Percentiles rank a stretch among this genome's conserved stretches.
phyloP scores from a whole-genome alignment of 148 eudicot species.

The Vaccinium vitisidaea region DNA sequence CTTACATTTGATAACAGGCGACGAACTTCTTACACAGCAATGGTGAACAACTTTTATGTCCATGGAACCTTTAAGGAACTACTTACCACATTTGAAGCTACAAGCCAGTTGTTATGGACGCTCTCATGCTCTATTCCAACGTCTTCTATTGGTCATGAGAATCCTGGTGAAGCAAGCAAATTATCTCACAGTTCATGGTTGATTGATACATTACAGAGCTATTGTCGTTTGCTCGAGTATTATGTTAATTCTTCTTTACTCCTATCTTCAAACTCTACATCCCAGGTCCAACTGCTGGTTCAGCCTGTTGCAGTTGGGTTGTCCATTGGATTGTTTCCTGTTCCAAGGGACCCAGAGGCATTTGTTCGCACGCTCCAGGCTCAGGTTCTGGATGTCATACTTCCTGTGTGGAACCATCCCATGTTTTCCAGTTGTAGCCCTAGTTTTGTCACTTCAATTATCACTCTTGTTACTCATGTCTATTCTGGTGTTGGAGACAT shows the following conservation, averaged over 20 bases:
- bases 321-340: constrained; percentile 96
- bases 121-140: constrained; percentile 48
- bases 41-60: constrained; percentile 88
- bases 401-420: constrained; percentile 92
- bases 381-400: constrained; percentile 91
- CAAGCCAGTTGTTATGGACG: constrained; percentile 90
- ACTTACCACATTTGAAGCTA: constrained; percentile 93
- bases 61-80: constrained; percentile 93
- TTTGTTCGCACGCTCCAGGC: constrained; percentile 93
- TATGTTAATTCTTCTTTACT: constrained; percentile 85
- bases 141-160: constrained; percentile 43
- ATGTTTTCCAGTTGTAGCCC: constrained; percentile 79
- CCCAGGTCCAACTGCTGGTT: constrained; percentile 88
- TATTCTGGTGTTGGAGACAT: constrained; percentile 89
- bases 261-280: constrained; percentile 66
- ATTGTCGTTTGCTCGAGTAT: constrained; percentile 82
- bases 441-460: constrained; percentile 61
- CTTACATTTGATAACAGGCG: constrained; percentile 83
- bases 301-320: constrained; percentile 95
- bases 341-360: constrained; percentile 89
- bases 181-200: constrained; percentile 71
- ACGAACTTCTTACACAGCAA: constrained; percentile 64
- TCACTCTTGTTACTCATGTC: constrained; percentile 69
- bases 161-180: constrained; percentile 49
- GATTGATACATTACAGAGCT: constrained; percentile 76